Evolutionary conservation across 371 early-diverging fungal species (phyloP).

Genomic region (Funneliformis caledonium): DNA sequence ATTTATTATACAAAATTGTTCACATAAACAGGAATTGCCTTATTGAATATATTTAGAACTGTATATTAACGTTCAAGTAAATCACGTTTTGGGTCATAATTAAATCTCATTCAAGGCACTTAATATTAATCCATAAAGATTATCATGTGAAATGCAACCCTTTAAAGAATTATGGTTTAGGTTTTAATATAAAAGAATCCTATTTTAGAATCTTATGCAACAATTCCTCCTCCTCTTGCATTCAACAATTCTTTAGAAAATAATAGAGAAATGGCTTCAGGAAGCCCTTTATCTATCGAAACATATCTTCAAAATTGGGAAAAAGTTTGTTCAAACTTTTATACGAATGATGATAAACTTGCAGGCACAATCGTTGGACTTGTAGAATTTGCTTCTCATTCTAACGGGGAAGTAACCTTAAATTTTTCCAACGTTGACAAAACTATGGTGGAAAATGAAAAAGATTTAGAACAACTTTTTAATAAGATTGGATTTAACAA

Average conservation of each 20-base stretch:
- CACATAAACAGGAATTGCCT: too few species aligned
- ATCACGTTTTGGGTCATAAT: too few species aligned
- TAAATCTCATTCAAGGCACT: too few species aligned
- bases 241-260: background rate
- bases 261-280: background rate
- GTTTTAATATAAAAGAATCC: too few species aligned
- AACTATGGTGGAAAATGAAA: background rate
- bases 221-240: too few species aligned
- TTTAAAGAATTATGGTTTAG: too few species aligned
- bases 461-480: slow-evolving; percentile 4
- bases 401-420: slow-evolving; percentile 2
- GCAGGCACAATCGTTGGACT: slow-evolving; percentile 5
- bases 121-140: too few species aligned
- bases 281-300: background rate
- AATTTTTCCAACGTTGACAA: background rate
- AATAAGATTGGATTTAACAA: slow-evolving; percentile 14
- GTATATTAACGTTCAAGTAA: too few species aligned
- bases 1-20: too few species aligned
- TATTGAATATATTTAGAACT: too few species aligned
- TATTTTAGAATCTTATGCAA: too few species aligned
- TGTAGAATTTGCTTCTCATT: slow-evolving; percentile 32
- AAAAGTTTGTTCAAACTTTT: slow-evolving; percentile 12
- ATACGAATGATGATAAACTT: slow-evolving; percentile 2
- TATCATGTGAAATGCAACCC: too few species aligned
- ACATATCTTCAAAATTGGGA: slow-evolving; percentile 16